Conservation (phyloP, 1,284 basidiomycete genomes). For the Ceratobasidium papillatum region DNA sequence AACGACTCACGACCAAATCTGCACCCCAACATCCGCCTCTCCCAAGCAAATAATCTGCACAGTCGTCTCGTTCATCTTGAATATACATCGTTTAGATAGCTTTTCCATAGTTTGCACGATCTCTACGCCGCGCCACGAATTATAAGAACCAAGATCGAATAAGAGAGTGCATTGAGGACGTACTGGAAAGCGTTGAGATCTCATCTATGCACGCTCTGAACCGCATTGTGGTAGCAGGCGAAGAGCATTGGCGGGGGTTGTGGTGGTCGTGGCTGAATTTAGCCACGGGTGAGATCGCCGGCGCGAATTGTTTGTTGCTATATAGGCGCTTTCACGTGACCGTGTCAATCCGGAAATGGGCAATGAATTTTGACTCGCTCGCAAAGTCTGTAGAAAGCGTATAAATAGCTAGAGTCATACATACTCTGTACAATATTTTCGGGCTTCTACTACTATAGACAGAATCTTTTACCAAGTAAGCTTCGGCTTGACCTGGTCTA, state of each 20-base stretch:
- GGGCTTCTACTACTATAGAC: background rate
- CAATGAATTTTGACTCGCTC: too few species aligned
- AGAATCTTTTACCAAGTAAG: background rate
- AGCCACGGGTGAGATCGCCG: slow-evolving; percentile 22
- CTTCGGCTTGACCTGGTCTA: background rate
- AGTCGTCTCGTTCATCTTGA: slow-evolving; percentile 77
- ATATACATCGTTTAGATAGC: slow-evolving; percentile 81
- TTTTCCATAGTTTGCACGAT: slow-evolving; percentile 82
- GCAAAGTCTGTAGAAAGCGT: too few species aligned
- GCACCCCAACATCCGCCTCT: slow-evolving; percentile 83
- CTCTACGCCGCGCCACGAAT: slow-evolving; percentile 55
- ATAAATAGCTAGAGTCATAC: too few species aligned
- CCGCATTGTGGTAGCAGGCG: slow-evolving; percentile 58
- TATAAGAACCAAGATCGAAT: background rate
- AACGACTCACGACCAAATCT: slow-evolving; percentile 87
- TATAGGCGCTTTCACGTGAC: background rate
- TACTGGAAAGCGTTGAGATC: slow-evolving; percentile 67
- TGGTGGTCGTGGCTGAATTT: slow-evolving; percentile 19
- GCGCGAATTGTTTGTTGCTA: background rate
- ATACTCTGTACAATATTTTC: background rate
- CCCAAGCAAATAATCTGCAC: slow-evolving; percentile 86
- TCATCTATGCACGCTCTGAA: slow-evolving; percentile 71
- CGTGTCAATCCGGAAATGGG: background rate
- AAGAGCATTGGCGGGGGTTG: background rate
- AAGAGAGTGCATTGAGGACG: background rate